These are phyloP conservation scores for Alternaria sp. DNA, from an alignment of 2,329 filamentous ascomycete genomes.

Conservation along the genomic window DNA sequence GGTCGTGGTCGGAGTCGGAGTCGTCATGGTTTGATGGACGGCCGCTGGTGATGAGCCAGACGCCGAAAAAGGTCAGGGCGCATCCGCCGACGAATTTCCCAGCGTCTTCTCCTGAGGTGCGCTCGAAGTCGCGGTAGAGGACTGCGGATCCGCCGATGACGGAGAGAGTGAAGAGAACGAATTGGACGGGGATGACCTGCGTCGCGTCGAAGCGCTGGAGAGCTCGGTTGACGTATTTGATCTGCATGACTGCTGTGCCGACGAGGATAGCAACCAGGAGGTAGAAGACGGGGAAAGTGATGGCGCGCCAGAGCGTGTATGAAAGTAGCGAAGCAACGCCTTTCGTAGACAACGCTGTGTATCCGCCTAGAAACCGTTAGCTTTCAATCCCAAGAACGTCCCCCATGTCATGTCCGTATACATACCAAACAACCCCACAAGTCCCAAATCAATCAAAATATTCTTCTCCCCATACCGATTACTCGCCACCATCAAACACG, in stretches of 20 bases:
- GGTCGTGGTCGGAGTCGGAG: conserved; percentile 58
- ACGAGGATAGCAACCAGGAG: conserved; percentile 79
- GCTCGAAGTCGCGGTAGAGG: conserved; percentile 93
- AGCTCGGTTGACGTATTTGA: conserved; percentile 91
- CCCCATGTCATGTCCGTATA: not conserved
- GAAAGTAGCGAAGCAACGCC: conserved; percentile 95
- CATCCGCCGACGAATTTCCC: conserved; percentile 90
- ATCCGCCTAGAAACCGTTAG: conserved; percentile 67
- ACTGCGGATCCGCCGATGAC: conserved; percentile 95
- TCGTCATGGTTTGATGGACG: conserved; percentile 55
- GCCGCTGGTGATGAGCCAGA: conserved; percentile 95
- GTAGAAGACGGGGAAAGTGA: conserved; percentile 92
- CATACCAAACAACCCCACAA: conserved; percentile 90
- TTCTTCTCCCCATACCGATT: conserved; percentile 81
- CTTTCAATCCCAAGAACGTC: not conserved
- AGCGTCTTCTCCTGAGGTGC: conserved; percentile 74
- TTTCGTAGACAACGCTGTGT: conserved; percentile 96
- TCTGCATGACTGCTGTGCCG: conserved; percentile 90
- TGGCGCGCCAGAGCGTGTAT: conserved; percentile 84
- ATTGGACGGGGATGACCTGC: conserved; percentile 96
- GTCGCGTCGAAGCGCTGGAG: conserved; percentile 95
- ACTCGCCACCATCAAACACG: conserved; percentile 80
- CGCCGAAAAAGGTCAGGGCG: conserved; percentile 88
- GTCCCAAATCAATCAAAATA: conserved; percentile 88
- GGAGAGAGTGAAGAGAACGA: conserved; percentile 93